Evolutionary conservation across 2,329 filamentous ascomycete genomes (phyloP), one percentile per base, ranked within the genome.

Genomic region (Calonectria naviculata): DNA sequence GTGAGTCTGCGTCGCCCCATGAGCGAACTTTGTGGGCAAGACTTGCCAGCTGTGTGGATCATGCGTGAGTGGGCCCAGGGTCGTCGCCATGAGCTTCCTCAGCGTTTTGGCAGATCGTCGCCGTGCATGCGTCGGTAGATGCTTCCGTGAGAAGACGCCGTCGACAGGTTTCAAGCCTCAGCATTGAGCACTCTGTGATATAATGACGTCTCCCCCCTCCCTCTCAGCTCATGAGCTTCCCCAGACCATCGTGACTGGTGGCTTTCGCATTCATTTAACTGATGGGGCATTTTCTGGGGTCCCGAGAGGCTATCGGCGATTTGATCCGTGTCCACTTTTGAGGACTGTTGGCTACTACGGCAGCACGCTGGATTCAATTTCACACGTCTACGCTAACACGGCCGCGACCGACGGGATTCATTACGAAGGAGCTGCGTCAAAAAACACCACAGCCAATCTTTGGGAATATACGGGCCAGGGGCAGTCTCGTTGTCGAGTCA

Each of bases 251-350:
- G 42, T 58, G 13, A 46, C 42, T 24, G 19, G 42, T 24, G n/a
- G 13, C 42, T 56, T 54, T 38, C 21, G 52, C 21, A 21, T 24
- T 38, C 34, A 24, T 29, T 28, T 36, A 26, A 58, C 26, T 24
- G 52, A 58, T 21, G 31, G 52, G 52, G 52, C 34, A 7, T 58
- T 58, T 56, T 15, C 52, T 19, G 52, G 52, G 52, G 52, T 28
- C 52, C 34, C 52, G 52, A 58, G 31, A 58, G 34, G 52, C 21
- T 36, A 58, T 58, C 52, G 52, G 52, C 52, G 52, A 58, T 58
- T 58, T 58, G 4, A 26, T 21, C 34, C 52, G 52, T 58, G 52
- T 36, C 52, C 52, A 58, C 52, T 58, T 58, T 24, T n/a, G 28
- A 56, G 6, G 21, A 15, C 52, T 56, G 10, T 46, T 13, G 10